phyloP scores from a whole-genome alignment of 108 stramenopile genomes.

The Nitzschia palea region DNA sequence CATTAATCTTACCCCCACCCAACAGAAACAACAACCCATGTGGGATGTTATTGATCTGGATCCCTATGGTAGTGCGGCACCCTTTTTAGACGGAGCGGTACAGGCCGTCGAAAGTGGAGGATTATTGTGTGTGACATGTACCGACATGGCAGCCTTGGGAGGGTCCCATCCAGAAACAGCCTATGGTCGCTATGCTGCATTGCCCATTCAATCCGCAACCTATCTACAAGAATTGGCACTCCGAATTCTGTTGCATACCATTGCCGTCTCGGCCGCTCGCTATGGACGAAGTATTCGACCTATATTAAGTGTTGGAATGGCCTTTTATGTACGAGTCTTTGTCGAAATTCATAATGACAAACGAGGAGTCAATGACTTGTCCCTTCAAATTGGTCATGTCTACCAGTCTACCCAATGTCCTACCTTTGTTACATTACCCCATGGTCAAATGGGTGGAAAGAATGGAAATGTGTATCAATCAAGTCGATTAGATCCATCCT shows the following conservation, averaged over 20 bases:
- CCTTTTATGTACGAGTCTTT: conserved; percentile 98
- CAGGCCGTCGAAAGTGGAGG: conserved; percentile 91
- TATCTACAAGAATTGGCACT: conserved; percentile 97
- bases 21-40: conserved; percentile 51
- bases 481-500: conserved; percentile 39
- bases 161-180: conserved; percentile 94
- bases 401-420: conserved; percentile 93
- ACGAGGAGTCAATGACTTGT: conserved; percentile 83
- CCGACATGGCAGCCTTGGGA: conserved; percentile 96
- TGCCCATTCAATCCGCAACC: conserved; percentile 83
- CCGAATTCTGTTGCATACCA: conserved; percentile 86
- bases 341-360: conserved; percentile 92
- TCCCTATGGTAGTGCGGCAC: conserved; percentile 97
- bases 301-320: conserved; percentile 91
- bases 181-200: conserved; percentile 88
- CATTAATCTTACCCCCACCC: conserved; percentile 34
- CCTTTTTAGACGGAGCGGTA: conserved; percentile 96
- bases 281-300: conserved; percentile 92
- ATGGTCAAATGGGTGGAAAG: conserved; percentile 54
- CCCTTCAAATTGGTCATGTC: conserved; percentile 81
- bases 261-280: conserved; percentile 84
- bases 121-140: conserved; percentile 93
- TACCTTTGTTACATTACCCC: conserved; percentile 75
- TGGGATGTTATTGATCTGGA: conserved; percentile 98
- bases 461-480: conserved; percentile 58